Evolutionary conservation across 75 land plant species (phyloP).

Genomic region (Selaginella tamariscina): DNA sequence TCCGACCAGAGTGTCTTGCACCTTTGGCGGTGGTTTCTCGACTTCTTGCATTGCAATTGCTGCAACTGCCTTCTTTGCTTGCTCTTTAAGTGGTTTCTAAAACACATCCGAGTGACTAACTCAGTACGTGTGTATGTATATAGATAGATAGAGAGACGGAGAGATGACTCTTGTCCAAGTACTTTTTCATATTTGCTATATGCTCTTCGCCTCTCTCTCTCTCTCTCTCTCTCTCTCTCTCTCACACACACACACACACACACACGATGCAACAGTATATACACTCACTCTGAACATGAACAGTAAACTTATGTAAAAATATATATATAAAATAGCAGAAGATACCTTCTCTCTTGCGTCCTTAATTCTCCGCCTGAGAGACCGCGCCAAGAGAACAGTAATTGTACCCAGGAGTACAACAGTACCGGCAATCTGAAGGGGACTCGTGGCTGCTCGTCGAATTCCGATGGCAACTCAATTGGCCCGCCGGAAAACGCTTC

Average conservation of each 20-base stretch:
- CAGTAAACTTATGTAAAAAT: too few relatives aligned
- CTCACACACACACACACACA: too few relatives aligned
- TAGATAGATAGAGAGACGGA: too few relatives aligned
- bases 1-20: background rate
- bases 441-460: background rate
- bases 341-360: background rate
- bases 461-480: background rate
- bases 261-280: too few relatives aligned
- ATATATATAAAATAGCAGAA: background rate
- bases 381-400: background rate
- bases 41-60: background rate
- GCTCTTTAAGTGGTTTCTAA: background rate
- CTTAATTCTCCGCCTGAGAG: background rate
- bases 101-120: too few relatives aligned
- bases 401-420: background rate
- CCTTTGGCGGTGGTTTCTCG: background rate
- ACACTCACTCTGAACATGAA: too few relatives aligned
- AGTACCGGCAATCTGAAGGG: background rate
- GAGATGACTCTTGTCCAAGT: too few relatives aligned
- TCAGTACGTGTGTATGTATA: too few relatives aligned
- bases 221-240: too few relatives aligned
- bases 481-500: background rate
- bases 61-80: background rate
- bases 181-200: too few relatives aligned
- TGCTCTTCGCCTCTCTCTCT: too few relatives aligned